A percentile compares a stretch with the other conserved stretches of the same genome.
Evolutionary conservation across 495 filamentous ascomycete species (phyloP).

Genomic region (Trichoderma asperelloides): DNA sequence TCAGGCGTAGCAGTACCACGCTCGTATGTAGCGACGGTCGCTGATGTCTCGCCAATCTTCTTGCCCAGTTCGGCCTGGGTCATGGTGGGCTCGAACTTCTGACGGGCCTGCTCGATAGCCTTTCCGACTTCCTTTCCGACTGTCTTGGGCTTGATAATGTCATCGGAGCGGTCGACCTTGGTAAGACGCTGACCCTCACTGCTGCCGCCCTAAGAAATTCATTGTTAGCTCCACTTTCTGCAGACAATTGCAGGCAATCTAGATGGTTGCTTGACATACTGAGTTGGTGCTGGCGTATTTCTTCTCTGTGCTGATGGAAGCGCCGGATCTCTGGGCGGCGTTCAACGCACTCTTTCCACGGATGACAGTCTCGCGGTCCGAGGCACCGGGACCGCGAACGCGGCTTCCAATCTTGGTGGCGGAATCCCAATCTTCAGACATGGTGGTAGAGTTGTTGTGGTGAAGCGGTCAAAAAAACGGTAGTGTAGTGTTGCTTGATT

Average conservation of each 20-base stretch:
- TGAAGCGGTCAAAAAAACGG: conserved; percentile 5
- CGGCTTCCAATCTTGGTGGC: conserved; percentile 92
- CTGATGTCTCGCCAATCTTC: conserved; percentile 81
- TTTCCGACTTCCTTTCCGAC: conserved; percentile 71
- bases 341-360: conserved; percentile 82
- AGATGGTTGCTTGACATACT: conserved; percentile 45
- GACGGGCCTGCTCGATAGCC: conserved; percentile 66
- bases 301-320: conserved; percentile 82
- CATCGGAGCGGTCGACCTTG: conserved; percentile 96
- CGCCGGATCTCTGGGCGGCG: conserved; percentile 74
- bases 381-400: conserved; percentile 50
- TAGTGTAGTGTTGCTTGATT: no score
- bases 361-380: conserved; percentile 73
- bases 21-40: conserved; percentile 79
- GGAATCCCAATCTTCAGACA: conserved; percentile 73
- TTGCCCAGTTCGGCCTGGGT: conserved; percentile 94
- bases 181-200: conserved; percentile 90
- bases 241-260: conserved; percentile 11
- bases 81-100: conserved; percentile 72
- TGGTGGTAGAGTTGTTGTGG: conserved; percentile 18
- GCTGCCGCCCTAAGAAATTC: conserved; percentile 36
- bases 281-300: conserved; percentile 69
- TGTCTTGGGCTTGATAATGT: conserved; percentile 93
- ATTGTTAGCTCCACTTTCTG: conserved; percentile 18
- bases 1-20: conserved; percentile 69